phyloP scores from a whole-genome alignment of 2,329 filamentous ascomycete species.

The Fusarium sp. region DNA sequence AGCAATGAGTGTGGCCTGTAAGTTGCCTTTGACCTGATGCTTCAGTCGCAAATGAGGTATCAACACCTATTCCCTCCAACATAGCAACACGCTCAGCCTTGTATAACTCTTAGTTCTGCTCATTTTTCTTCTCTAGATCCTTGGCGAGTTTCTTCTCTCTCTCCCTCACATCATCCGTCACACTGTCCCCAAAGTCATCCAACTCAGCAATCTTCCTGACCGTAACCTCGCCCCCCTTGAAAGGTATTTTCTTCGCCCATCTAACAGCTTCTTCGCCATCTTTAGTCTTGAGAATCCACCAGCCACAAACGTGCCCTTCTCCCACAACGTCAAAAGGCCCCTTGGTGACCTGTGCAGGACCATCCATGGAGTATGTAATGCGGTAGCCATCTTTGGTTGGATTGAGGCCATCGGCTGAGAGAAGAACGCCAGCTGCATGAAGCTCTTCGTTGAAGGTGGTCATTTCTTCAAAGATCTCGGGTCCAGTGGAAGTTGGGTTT shows the following conservation, averaged over 20 bases:
- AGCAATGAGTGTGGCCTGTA: not conserved
- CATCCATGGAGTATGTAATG: slow-evolving; percentile 38
- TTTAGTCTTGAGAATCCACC: slow-evolving; percentile 47
- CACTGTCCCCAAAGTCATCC: slow-evolving; percentile 32
- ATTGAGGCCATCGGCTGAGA: slow-evolving; percentile 43
- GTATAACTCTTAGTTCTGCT: not conserved
- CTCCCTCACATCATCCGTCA: slow-evolving; percentile 30
- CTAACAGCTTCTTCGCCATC: slow-evolving; percentile 44
- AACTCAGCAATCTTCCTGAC: slow-evolving; percentile 40
- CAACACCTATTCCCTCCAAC: fast-evolving
- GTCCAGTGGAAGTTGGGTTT: not conserved
- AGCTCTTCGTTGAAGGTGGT: slow-evolving; percentile 44
- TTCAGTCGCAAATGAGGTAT: too few relatives aligned
- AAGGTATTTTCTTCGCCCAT: slow-evolving; percentile 46
- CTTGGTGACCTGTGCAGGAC: slow-evolving; percentile 33
- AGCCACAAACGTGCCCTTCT: slow-evolving; percentile 45
- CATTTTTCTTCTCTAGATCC: not conserved
- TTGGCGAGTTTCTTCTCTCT: slow-evolving; percentile 16
- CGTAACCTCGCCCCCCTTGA: slow-evolving; percentile 41
- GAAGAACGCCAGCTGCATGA: slow-evolving; percentile 41
- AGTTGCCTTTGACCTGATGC: fast-evolving
- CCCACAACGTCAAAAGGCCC: slow-evolving; percentile 45
- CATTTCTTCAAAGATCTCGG: slow-evolving; percentile 42
- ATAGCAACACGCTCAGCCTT: not conserved
- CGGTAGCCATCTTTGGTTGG: slow-evolving; percentile 43